phyloP scores from a whole-genome alignment of 352 stramenopile species.

The Blastocystis sp. region DNA sequence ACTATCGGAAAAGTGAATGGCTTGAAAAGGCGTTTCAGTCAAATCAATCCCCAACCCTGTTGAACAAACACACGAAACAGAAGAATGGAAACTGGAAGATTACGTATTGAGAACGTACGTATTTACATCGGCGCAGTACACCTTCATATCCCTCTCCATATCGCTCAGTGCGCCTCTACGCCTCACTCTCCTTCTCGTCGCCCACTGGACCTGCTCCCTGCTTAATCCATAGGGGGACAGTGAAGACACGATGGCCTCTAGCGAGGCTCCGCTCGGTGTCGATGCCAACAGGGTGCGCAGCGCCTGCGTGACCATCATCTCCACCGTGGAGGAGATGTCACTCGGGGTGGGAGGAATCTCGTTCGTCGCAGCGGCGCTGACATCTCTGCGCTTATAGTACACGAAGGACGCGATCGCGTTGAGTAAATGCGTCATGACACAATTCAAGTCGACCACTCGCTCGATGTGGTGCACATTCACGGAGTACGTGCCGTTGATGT shows the following conservation, averaged over 20 bases:
- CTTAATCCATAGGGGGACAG: background rate
- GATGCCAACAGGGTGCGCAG: background rate
- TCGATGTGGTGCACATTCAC: slow-evolving; percentile 19
- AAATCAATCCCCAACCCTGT: background rate
- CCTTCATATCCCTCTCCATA: slow-evolving; percentile 11
- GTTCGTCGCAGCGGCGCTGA: background rate
- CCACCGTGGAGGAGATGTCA: background rate
- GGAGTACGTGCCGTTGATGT: background rate
- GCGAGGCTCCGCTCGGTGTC: background rate
- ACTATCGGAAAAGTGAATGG: background rate
- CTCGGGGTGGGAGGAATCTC: background rate
- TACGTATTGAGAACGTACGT: background rate
- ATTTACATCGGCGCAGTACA: background rate
- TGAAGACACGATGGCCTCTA: background rate
- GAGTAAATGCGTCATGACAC: background rate
- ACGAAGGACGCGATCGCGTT: background rate
- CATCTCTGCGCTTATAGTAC: background rate
- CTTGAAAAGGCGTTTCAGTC: slow-evolving; percentile 25
- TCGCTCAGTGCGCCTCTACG: background rate
- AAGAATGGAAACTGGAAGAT: background rate
- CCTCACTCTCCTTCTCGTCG: background rate
- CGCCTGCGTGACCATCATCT: slow-evolving; percentile 14
- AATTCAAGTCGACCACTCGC: background rate
- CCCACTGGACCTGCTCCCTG: background rate
- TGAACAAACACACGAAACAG: slow-evolving; percentile 21